Evolutionary conservation across 306 rosid genomes (phyloP).

Genomic region (Rosa persica): DNA sequence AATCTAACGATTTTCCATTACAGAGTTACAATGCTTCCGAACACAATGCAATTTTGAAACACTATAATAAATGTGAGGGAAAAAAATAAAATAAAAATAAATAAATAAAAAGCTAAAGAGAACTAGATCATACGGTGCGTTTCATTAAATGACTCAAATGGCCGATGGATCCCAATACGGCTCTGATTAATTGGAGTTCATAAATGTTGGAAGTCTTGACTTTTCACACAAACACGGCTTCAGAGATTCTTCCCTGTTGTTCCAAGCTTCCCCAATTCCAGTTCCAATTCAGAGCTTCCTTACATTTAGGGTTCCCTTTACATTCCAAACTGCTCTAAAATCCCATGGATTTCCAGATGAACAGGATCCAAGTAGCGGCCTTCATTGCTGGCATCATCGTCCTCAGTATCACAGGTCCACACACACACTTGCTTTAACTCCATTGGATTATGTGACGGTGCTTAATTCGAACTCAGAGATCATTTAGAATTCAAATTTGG

Average conservation of each 20-base stretch:
- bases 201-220: slow-evolving; percentile 1
- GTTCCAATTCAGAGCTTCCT: not conserved
- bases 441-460: too few species aligned
- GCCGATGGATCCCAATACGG: too few species aligned
- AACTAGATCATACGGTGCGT: too few species aligned
- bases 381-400: slow-evolving; percentile 44
- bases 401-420: slow-evolving; percentile 71
- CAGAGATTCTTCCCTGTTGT: slow-evolving; percentile 32
- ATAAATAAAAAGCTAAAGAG: too few species aligned
- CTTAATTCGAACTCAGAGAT: not conserved
- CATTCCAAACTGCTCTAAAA: not conserved
- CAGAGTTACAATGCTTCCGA: too few species aligned
- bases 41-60: too few species aligned
- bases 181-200: too few species aligned
- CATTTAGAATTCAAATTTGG: not conserved
- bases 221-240: not conserved
- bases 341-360: slow-evolving; percentile 66
- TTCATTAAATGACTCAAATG: too few species aligned
- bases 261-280: slow-evolving; percentile 4
- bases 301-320: not conserved
- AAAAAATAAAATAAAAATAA: too few species aligned
- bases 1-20: too few species aligned
- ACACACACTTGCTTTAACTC: not conserved
- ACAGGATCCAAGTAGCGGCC: slow-evolving; percentile 45
- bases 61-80: too few species aligned